These are phyloP conservation scores for Proliferodiscus dingleyae DNA, from an alignment of 2,329 filamentous ascomycete genomes.

Conservation along the genomic window DNA sequence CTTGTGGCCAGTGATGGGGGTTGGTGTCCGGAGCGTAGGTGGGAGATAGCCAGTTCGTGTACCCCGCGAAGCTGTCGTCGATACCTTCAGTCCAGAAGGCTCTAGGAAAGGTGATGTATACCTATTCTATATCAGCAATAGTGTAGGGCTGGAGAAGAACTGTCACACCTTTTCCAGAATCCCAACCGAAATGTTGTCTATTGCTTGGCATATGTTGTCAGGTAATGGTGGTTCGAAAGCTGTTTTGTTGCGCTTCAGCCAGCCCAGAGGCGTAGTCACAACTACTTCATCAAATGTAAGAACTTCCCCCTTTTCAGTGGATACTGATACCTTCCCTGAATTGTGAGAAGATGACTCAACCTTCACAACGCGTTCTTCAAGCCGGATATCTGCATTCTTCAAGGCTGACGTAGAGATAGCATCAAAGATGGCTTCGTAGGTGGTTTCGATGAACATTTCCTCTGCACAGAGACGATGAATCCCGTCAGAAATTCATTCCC, in stretches of 20 bases:
- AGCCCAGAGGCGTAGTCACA: slow-evolving; percentile 45
- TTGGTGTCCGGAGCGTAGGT: slow-evolving; percentile 45
- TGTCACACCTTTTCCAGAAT: slow-evolving; percentile 43
- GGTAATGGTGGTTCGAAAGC: slow-evolving; percentile 41
- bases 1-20: slow-evolving; percentile 49
- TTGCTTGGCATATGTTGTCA: slow-evolving; percentile 36
- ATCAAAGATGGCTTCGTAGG: slow-evolving; percentile 13
- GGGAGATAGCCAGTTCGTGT: slow-evolving; percentile 55
- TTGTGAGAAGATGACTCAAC: background rate
- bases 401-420: slow-evolving; percentile 11
- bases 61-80: slow-evolving; percentile 33
- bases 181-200: slow-evolving; percentile 36
- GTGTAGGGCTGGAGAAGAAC: slow-evolving; percentile 7
- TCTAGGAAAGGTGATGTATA: slow-evolving; percentile 47
- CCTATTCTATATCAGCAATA: too few relatives aligned
- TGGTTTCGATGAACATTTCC: slow-evolving; percentile 17
- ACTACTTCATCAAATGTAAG: slow-evolving; percentile 38
- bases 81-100: slow-evolving; percentile 48
- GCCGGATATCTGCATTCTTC: slow-evolving; percentile 11
- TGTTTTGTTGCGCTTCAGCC: slow-evolving; percentile 35
- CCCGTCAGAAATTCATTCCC: too few relatives aligned
- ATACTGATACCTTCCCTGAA: slow-evolving; percentile 27
- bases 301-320: slow-evolving; percentile 40
- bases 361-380: slow-evolving; percentile 4
- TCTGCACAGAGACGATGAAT: too few relatives aligned